These are phyloP conservation scores for Xylaria cubensis DNA, from an alignment of 495 filamentous ascomycete genomes.

Conservation along the genomic window DNA sequence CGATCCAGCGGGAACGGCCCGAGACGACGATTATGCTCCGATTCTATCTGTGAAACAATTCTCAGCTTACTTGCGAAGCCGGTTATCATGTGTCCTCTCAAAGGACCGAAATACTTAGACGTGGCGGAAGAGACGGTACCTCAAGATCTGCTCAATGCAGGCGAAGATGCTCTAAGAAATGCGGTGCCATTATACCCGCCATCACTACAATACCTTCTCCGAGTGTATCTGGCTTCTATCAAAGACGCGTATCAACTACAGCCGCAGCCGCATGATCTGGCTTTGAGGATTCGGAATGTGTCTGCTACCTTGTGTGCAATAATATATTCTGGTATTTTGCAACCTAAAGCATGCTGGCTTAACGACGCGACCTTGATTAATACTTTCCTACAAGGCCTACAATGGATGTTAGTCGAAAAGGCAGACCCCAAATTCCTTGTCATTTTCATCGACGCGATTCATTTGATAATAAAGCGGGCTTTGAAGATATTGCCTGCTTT, in stretches of 20 bases:
- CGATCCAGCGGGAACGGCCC: conserved; percentile 26
- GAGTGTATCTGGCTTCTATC: conserved; percentile 35
- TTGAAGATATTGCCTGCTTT: conserved; percentile 24
- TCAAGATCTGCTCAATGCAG: conserved; percentile 47
- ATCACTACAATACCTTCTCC: conserved; percentile 39
- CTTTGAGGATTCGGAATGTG: conserved; percentile 32
- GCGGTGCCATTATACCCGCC: conserved; percentile 46
- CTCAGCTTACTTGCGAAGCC: conserved; percentile 38
- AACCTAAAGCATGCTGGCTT: conserved; percentile 14
- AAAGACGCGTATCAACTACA: conserved; percentile 32
- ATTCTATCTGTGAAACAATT: conserved; percentile 42
- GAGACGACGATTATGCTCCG: conserved; percentile 40
- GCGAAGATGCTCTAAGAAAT: conserved; percentile 45
- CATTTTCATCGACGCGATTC: conserved; percentile 36
- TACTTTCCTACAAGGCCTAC: conserved; percentile 28
- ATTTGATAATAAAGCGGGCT: conserved; percentile 27
- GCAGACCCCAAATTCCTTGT: conserved; percentile 34
- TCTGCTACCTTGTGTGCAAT: conserved; percentile 33
- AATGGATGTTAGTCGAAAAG: conserved; percentile 34
- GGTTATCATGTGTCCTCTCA: conserved; percentile 32
- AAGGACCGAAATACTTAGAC: conserved; percentile 27
- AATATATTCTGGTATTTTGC: conserved; percentile 18
- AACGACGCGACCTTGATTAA: conserved; percentile 34
- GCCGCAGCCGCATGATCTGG: conserved; percentile 29
- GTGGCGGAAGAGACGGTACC: conserved; percentile 35